These are phyloP conservation scores for Coccomyxa sp. DNA, from an alignment of 139 green algal genomes.

Conservation along the genomic window DNA sequence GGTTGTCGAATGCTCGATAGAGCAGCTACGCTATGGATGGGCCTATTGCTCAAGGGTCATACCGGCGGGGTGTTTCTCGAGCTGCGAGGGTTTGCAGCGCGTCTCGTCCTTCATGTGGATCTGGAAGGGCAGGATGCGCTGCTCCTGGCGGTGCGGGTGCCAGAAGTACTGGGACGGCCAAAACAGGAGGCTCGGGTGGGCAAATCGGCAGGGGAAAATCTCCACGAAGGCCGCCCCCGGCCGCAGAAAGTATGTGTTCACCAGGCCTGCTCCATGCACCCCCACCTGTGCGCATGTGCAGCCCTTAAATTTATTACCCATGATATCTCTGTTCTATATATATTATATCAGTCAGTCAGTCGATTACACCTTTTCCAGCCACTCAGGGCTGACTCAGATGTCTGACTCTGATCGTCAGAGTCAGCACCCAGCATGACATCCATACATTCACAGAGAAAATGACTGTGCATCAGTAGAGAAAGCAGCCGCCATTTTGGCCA, in stretches of 20 bases:
- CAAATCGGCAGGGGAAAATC: conserved; percentile 16
- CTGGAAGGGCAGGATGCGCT: conserved; percentile 7
- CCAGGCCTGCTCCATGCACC: conserved; percentile 14
- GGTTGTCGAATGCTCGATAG: too few species aligned
- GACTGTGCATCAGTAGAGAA: too few species aligned
- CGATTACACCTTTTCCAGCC: too few species aligned
- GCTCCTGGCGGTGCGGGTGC: not conserved
- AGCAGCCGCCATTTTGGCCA: too few species aligned
- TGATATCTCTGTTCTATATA: too few species aligned
- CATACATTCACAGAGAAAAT: too few species aligned
- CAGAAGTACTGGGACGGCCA: conserved; percentile 6
- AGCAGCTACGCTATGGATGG: too few species aligned
- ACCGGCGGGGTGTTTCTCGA: conserved; percentile 1
- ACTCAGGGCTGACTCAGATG: too few species aligned
- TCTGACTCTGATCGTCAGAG: too few species aligned
- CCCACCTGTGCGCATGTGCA: conserved; percentile 1
- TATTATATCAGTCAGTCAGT: too few species aligned
- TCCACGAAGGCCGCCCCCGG: conserved; percentile 10
- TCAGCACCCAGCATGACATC: too few species aligned
- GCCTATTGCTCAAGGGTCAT: not conserved
- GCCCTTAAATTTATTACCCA: not conserved
- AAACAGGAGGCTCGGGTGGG: not conserved
- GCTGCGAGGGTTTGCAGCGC: conserved; percentile 1
- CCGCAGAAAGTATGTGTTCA: conserved; percentile 16
- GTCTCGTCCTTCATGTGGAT: conserved; percentile 10